These are phyloP conservation scores for Aspergillus piperis DNA, from an alignment of 2,329 filamentous ascomycete genomes.

Conservation along the genomic window DNA sequence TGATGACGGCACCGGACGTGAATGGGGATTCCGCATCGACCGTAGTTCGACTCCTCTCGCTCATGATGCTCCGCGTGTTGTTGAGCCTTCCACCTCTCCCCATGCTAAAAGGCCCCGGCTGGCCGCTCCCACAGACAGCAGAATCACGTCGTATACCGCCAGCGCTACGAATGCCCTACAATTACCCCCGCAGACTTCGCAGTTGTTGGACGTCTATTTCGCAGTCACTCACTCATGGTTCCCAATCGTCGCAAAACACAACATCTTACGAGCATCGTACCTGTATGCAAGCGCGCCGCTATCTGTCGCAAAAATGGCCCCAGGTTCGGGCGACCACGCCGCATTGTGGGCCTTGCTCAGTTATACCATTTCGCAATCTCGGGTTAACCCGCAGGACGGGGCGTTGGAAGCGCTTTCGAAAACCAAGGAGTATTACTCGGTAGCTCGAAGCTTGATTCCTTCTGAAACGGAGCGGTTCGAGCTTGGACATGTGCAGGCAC, in stretches of 20 bases:
- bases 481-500: slow-evolving; percentile 47
- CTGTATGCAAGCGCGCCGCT: slow-evolving; percentile 51
- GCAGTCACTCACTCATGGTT: slow-evolving; percentile 62
- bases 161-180: slow-evolving; percentile 24
- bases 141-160: slow-evolving; percentile 4
- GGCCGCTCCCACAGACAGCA: slow-evolving; percentile 22
- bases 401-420: slow-evolving; percentile 23
- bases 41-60: slow-evolving; percentile 30
- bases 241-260: slow-evolving; percentile 60
- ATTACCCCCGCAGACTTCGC: slow-evolving; percentile 54
- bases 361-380: slow-evolving; percentile 42
- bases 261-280: slow-evolving; percentile 58
- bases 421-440: slow-evolving; percentile 38
- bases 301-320: slow-evolving; percentile 27
- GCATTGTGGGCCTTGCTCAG: slow-evolving; percentile 48
- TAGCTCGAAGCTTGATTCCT: slow-evolving; percentile 42
- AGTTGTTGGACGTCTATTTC: slow-evolving; percentile 59
- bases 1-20: slow-evolving; percentile 23
- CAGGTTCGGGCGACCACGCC: slow-evolving; percentile 46
- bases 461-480: slow-evolving; percentile 43
- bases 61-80: slow-evolving; percentile 33
- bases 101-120: slow-evolving; percentile 31
- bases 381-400: slow-evolving; percentile 18
- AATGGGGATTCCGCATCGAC: slow-evolving; percentile 37
- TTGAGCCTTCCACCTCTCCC: slow-evolving; percentile 29